Percentiles rank a stretch among this genome's conserved stretches.
Conservation (phyloP, 768 basidiomycete species). For the Russula foetens region DNA sequence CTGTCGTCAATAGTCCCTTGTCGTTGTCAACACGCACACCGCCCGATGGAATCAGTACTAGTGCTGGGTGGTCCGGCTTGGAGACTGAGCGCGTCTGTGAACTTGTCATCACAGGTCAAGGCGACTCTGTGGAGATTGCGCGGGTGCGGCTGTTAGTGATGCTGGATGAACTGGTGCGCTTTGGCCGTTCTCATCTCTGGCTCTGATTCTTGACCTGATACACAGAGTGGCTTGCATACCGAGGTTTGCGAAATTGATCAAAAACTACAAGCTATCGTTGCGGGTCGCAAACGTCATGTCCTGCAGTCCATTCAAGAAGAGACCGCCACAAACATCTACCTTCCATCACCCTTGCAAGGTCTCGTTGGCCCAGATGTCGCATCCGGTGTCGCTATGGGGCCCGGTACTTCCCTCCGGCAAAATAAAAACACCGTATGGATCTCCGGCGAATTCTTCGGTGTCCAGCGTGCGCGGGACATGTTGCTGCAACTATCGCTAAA, state of each 20-base stretch:
- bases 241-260: slow-evolving; percentile 92
- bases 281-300: slow-evolving; percentile 77
- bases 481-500: slow-evolving; percentile 76
- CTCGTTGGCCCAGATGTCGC: slow-evolving; percentile 62
- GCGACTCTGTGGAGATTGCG: slow-evolving; percentile 86
- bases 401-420: slow-evolving; percentile 36
- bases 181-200: background rate
- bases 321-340: slow-evolving; percentile 94
- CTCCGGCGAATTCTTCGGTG: slow-evolving; percentile 95
- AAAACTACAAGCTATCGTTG: slow-evolving; percentile 86
- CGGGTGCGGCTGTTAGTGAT: slow-evolving; percentile 87
- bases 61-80: slow-evolving; percentile 79
- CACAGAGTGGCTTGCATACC: slow-evolving; percentile 81
- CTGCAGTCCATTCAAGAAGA: slow-evolving; percentile 94
- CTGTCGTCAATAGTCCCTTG: slow-evolving; percentile 82
- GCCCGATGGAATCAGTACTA: slow-evolving; percentile 68
- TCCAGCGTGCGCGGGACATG: slow-evolving; percentile 94
- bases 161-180: slow-evolving; percentile 86
- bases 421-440: slow-evolving; percentile 85
- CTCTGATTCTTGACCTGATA: background rate
- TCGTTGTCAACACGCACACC: slow-evolving; percentile 68
- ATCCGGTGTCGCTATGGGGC: slow-evolving; percentile 34
- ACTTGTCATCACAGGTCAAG: slow-evolving; percentile 80
- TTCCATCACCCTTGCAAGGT: slow-evolving; percentile 84
- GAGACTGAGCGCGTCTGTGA: slow-evolving; percentile 94